Base-by-base conservation (phyloP, 202 grass and related monocot genomes). In the Saccharum hybrid region DNA sequence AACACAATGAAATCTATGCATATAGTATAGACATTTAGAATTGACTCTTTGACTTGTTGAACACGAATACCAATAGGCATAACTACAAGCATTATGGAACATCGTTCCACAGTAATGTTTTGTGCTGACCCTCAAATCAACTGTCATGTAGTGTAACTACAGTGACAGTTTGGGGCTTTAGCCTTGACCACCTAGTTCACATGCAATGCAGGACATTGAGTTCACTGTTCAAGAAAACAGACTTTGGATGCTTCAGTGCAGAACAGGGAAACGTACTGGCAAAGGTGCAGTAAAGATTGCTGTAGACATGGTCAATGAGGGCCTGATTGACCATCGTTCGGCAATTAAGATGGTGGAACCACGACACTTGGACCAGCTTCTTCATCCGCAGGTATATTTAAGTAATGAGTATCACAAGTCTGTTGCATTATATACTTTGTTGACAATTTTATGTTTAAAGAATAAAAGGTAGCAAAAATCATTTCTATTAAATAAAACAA, bases 341-440 rank as follows among this genome's bases (percentile, higher is more conserved):
- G 90, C 90, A 3, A 92, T 94, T 80, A 94, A 94, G 77, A 92
- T 90, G 92, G 92, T 94, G 3, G 92, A 94, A 67, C 87, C 92
- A 78, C 75, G 90, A 0, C 92, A 94, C 80, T 56, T 94, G 70
- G 90, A 94, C 66, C 92, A 94, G 77, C 87, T 94, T 86, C 92
- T 92, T 76, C 92, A 94, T 88, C 92, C 92, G 0, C 90, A 94
- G 82, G 92, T 94, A 88, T 41, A 74, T 73, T 54, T 71, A 33
- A 48, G 11, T 48, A 63, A n/a, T 5, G 18, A 81, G 13, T 39
- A 41, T 9, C 36, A 68, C 62, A 52, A 18, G 10, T 67, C 9
- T 68, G 22, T 41, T 64, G 60, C 3, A 52, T 75, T 75, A 49
- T 10, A 30, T 56, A 82, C 1, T 64, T 28, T 41, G 5, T 56